These are phyloP conservation scores for Aureobasidium sp. DNA, from an alignment of 2,329 filamentous ascomycete genomes.

Conservation along the genomic window DNA sequence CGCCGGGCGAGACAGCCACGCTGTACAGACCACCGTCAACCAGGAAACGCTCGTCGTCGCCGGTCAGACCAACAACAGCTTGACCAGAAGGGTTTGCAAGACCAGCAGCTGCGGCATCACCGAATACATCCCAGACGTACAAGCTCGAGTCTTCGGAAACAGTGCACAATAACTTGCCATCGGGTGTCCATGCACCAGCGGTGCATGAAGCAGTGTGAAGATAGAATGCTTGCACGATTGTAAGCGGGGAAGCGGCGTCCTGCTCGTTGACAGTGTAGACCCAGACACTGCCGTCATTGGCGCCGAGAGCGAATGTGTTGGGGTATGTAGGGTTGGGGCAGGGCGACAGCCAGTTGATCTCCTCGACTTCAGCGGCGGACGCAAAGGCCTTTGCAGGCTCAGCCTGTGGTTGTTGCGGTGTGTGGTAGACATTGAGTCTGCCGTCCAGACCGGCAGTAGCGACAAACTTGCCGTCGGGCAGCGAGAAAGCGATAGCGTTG, in stretches of 20 bases:
- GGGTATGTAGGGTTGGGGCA: conserved; percentile 65
- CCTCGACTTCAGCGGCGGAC: conserved; percentile 82
- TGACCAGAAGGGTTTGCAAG: conserved; percentile 46
- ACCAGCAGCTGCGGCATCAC: conserved; percentile 61
- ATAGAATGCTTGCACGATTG: conserved; percentile 87
- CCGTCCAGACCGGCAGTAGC: conserved; percentile 87
- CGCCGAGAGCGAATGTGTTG: conserved; percentile 81
- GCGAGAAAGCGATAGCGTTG: conserved; percentile 76
- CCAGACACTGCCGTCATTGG: conserved; percentile 89
- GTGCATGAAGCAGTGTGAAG: conserved; percentile 81
- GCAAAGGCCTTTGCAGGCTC: conserved; percentile 52
- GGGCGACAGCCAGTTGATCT: conserved; percentile 82
- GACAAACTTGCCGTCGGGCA: conserved; percentile 74
- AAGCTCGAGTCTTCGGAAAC: conserved; percentile 83
- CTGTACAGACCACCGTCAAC: conserved; percentile 89
- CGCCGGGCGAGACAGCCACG: conserved; percentile 72
- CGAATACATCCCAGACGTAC: conserved; percentile 90
- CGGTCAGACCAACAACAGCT: conserved; percentile 69
- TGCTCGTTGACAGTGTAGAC: conserved; percentile 76
- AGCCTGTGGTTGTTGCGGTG: conserved; percentile 19
- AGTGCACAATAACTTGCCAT: conserved; percentile 78
- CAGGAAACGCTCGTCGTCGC: conserved; percentile 78
- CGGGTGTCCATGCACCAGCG: conserved; percentile 82
- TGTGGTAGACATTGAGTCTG: conserved; percentile 54
- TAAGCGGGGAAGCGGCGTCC: conserved; percentile 56